These are phyloP conservation scores for Clarkia xantiana DNA, from an alignment of 345 rosid genomes.

Conservation along the genomic window DNA sequence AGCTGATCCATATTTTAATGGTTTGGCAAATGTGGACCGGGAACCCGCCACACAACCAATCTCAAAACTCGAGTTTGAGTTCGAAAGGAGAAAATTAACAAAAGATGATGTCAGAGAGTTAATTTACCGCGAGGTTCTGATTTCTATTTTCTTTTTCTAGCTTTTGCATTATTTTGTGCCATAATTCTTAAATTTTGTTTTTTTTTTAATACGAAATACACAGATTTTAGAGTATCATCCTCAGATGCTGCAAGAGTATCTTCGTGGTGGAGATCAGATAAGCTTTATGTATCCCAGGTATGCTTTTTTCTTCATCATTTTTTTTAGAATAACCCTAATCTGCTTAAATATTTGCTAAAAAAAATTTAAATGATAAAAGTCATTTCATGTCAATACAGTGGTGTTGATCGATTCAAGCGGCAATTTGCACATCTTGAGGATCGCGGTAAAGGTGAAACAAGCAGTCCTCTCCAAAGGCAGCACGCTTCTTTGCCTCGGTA, in stretches of 20 bases:
- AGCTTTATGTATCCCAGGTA: slow-evolving; percentile 98
- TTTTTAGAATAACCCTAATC: no score
- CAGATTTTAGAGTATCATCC: slow-evolving; percentile 98
- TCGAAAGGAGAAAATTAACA: slow-evolving; percentile 82
- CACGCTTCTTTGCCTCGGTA: slow-evolving; percentile 98
- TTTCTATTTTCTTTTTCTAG: background rate
- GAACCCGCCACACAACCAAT: slow-evolving; percentile 86
- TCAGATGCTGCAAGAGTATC: slow-evolving; percentile 88
- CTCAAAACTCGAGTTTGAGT: slow-evolving; percentile 94
- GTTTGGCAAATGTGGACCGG: slow-evolving; percentile 74
- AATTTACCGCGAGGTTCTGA: slow-evolving; percentile 73
- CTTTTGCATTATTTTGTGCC: background rate
- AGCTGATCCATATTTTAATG: slow-evolving; percentile 78
- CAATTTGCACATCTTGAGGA: slow-evolving; percentile 99
- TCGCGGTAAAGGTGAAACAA: slow-evolving; percentile 68
- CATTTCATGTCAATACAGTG: slow-evolving; percentile 28
- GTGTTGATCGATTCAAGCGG: slow-evolving; percentile 95
- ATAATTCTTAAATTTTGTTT: background rate
- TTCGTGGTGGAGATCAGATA: slow-evolving; percentile 85
- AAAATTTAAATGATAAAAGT: background rate
- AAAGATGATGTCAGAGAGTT: slow-evolving; percentile 96
- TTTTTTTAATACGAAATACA: slow-evolving; percentile 7
- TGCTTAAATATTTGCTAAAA: no score
- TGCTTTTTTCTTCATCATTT: background rate
- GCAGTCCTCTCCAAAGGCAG: slow-evolving; percentile 69